Percentiles rank a stretch among this genome's conserved stretches.
These are phyloP conservation scores for Cryptococcus jaspeensis DNA, from an alignment of 1,284 basidiomycete genomes.

Conservation along the genomic window DNA sequence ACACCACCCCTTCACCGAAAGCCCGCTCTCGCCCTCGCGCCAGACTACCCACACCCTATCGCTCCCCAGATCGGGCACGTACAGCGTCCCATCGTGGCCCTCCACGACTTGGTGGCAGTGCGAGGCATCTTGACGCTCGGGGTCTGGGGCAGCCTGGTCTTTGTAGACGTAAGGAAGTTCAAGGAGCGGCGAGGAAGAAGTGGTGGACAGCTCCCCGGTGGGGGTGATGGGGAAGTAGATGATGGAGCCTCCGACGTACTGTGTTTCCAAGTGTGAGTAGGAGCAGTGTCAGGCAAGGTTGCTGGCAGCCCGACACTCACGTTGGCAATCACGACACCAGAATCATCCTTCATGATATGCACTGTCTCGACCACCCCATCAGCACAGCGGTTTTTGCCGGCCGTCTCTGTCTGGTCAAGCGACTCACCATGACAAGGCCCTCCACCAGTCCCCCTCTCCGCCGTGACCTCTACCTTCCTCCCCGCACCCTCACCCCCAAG, in stretches of 20 bases:
- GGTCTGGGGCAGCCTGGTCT: conserved; percentile 31
- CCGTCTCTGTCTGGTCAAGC: not conserved
- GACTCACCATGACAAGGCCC: conserved; percentile 41
- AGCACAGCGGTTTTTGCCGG: not conserved
- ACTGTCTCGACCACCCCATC: conserved; percentile 23
- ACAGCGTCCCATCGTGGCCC: conserved; percentile 35
- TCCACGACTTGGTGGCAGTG: conserved; percentile 49
- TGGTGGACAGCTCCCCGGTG: conserved; percentile 26
- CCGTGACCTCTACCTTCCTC: conserved; percentile 32
- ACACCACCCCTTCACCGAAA: conserved; percentile 38
- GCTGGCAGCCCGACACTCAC: conserved; percentile 24
- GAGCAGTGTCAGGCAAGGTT: not conserved
- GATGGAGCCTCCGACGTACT: conserved; percentile 39
- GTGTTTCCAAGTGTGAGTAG: too few species aligned
- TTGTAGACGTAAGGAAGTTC: conserved; percentile 37
- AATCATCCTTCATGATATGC: conserved; percentile 41
- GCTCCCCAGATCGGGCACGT: conserved; percentile 46
- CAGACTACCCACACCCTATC: conserved; percentile 45
- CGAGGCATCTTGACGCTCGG: conserved; percentile 44
- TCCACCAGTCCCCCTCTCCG: conserved; percentile 31
- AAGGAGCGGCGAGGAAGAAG: conserved; percentile 26
- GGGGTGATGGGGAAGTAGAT: conserved; percentile 35
- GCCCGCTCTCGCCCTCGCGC: conserved; percentile 25
- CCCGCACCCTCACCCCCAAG: conserved; percentile 22
- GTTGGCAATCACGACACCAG: conserved; percentile 41